Base-by-base conservation (phyloP, 2,329 filamentous ascomycete genomes). In the Penicillium concentricum region DNA sequence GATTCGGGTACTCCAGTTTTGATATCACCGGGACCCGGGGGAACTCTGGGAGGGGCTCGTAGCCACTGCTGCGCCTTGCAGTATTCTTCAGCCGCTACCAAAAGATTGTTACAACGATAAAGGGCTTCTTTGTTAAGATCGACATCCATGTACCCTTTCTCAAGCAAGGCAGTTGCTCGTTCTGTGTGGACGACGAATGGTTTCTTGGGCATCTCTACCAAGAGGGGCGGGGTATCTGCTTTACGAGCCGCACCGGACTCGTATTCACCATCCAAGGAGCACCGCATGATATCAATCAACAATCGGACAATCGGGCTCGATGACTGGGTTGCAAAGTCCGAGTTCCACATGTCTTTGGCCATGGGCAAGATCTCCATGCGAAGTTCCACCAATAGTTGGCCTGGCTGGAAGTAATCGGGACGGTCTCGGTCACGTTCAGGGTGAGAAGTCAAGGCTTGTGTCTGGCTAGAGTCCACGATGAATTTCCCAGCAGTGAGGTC, bases 381-480 rank as follows among this genome's bases (percentile, higher is more conserved):
- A 41, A 97, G 76, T 71, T 97, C 93, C 6, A 97, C 86, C 15
- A 97, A 79, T 54, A 97, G 89, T 66, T 97, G 93, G 1, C 84
- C 80, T 15, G 86, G 82, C 10, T 81, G 77, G 71, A 90, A 90
- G 65, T 82, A 84, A 64, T 88, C 84, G 10, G 82, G 73, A 28
- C 81, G 78, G 48, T 81, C 79, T 35, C 82, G 76, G 47, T 87
- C 83, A 43, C 81, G 78, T 10, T 86, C 82, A 54, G 75, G 75
- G n/a, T 78, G 78, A 42, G 71, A 74, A 57, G 78, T 77, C 71
- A 86, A 78, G 26, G 79, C 75, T 43, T 79, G 76, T 10, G 86
- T 85, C 67, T 87, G 86, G 32, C 82, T 78, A 1, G 92, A 88
- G 35, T 97, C 92, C n/a, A 82, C 82, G 51, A 97, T 85, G 61